These are phyloP conservation scores for Raffaelea deltoideospora DNA, from an alignment of 2,329 filamentous ascomycete species.

Conservation along the genomic window DNA sequence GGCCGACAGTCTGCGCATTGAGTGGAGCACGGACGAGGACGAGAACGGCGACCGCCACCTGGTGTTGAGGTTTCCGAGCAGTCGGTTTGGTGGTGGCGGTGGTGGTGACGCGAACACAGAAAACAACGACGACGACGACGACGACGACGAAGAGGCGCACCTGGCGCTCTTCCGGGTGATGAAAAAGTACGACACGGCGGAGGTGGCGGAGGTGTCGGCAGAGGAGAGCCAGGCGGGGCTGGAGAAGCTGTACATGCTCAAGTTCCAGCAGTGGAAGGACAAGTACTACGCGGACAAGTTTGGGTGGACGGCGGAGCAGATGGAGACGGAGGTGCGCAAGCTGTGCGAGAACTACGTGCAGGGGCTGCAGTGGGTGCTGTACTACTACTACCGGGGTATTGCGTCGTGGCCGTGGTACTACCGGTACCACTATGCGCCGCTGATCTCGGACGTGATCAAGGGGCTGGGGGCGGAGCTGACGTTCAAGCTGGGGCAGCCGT, in stretches of 20 bases:
- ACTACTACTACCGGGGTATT: conserved; percentile 94
- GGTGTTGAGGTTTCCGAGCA: conserved; percentile 31
- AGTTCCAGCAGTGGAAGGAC: conserved; percentile 87
- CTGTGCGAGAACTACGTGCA: conserved; percentile 95
- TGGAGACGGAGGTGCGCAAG: conserved; percentile 58
- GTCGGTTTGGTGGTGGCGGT: conserved; percentile 11
- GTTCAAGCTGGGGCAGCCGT: conserved; percentile 88
- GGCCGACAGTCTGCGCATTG: conserved; percentile 45
- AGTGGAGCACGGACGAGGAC: conserved; percentile 43
- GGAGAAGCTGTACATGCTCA: conserved; percentile 74
- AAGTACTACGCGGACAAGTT: conserved; percentile 88
- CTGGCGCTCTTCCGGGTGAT: conserved; percentile 74
- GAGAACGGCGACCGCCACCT: conserved; percentile 39
- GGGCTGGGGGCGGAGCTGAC: conserved; percentile 77
- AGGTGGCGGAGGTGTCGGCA: conserved; percentile 62
- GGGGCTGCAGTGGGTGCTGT: conserved; percentile 93
- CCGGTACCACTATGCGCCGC: conserved; percentile 87
- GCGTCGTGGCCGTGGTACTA: conserved; percentile 99
- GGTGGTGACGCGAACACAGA: conserved; percentile 16
- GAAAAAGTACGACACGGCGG: conserved; percentile 80
- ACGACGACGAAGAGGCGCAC: conserved; percentile 71
- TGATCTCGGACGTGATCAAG: conserved; percentile 82
- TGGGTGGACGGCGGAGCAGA: conserved; percentile 65
- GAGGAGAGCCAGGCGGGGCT: conserved; percentile 68
- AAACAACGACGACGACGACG: conserved; percentile 52